Base-by-base conservation (phyloP, 2,329 filamentous ascomycete genomes). In the Akanthomyces uredinophilus region DNA sequence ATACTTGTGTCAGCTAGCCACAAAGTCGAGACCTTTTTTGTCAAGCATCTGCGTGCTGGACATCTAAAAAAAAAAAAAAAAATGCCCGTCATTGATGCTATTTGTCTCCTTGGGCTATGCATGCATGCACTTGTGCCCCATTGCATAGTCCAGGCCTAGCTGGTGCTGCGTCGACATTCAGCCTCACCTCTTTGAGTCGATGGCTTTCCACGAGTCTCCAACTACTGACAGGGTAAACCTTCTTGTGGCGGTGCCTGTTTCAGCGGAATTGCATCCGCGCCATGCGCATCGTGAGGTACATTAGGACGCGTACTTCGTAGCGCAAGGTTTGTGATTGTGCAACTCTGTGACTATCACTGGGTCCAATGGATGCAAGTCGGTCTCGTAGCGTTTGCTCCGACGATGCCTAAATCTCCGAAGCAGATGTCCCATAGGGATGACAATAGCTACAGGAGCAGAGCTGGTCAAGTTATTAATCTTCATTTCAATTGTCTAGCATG, bases 341-440 rank as follows among this genome's bases (percentile, higher is more conserved):
- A 20, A 5, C 2, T 16, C 10, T 32, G 27, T 35, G 16, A 20
- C 14, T 5, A 49, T 29, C 46, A 13, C 46, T 49, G 16, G 7
- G 46, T 22, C 46, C 20, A 13, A 29, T 8, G 13, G 27, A 22
- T 44, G 41, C 35, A 58, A 20, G 35, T 43, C 22, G n/a, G 46
- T 24, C 32, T 43, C 16, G 46, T 35, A 50, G 22, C 18, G 2
- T 22, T 16, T 4, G 10, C 27, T 24, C 43, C 53, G 53, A 55
- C 53, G 53, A 44, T 39, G 39, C 54, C 54, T 49, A 46, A 37
- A 39, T 57, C 54, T 57, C 27, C 43, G 54, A 47, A 27, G 37
- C n/a, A n/a, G 3, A 27, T n/a, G 29, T 14, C 6, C 16, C 20
- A 27, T 7, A 16, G 37, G 14, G 4, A 39, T 14, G 16, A 10